Conservation (phyloP, 116 monocot species). For the Dioscorea cayenensis region DNA sequence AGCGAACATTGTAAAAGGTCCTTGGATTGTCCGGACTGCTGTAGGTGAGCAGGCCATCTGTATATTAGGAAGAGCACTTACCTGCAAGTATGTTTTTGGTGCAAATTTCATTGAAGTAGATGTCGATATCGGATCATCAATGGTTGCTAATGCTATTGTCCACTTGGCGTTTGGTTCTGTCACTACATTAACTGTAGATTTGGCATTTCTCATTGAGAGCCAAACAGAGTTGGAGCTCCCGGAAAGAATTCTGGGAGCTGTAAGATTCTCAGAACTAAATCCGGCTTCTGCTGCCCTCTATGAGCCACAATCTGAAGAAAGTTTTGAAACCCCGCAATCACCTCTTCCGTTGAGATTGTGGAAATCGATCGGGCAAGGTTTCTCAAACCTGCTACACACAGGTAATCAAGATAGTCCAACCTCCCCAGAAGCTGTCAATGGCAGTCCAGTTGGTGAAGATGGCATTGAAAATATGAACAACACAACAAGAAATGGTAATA, state of each 20-base stretch:
- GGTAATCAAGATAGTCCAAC: conserved; percentile 29
- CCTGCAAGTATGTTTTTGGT: conserved; percentile 68
- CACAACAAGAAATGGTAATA: conserved; percentile 12
- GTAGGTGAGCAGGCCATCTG: conserved; percentile 97
- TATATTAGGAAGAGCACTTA: conserved; percentile 73
- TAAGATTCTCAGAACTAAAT: conserved; percentile 75
- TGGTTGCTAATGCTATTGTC: conserved; percentile 92
- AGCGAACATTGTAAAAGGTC: conserved; percentile 84
- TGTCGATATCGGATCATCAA: conserved; percentile 85
- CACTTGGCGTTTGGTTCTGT: conserved; percentile 92
- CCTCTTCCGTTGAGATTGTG: conserved; percentile 52
- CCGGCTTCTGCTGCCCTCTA: conserved; percentile 58
- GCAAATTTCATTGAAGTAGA: conserved; percentile 74
- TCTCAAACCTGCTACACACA: conserved; percentile 44
- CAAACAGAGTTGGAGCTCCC: conserved; percentile 82
- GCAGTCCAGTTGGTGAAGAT: conserved; percentile 18
- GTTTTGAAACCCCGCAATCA: conserved; percentile 19
- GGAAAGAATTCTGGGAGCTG: conserved; percentile 77
- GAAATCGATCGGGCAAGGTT: conserved; percentile 67
- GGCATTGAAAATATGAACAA: background rate
- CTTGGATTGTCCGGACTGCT: conserved; percentile 91
- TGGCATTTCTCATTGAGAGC: conserved; percentile 91
- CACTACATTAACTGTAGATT: conserved; percentile 72
- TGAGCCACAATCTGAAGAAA: conserved; percentile 42
- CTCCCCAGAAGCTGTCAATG: conserved; percentile 29